phyloP scores from a whole-genome alignment of 1,284 basidiomycete genomes.

The Pseudomicrostroma phylloplanum region DNA sequence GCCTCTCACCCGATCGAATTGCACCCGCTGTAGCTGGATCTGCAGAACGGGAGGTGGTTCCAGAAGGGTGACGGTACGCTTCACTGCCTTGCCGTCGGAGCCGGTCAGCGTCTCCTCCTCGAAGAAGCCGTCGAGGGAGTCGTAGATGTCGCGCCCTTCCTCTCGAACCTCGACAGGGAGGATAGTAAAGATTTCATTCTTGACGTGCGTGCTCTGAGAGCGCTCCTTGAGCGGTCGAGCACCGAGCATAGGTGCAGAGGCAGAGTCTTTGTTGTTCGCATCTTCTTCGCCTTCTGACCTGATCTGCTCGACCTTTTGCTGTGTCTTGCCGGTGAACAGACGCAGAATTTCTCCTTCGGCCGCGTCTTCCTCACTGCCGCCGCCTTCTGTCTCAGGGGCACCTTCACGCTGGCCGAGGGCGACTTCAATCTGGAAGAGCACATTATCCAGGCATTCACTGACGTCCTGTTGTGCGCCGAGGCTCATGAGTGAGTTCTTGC shows the following conservation, averaged over 20 bases:
- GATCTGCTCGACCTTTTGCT: background rate
- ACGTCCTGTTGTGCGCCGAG: slow-evolving; percentile 94
- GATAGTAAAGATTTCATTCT: slow-evolving; percentile 86
- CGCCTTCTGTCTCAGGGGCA: slow-evolving; percentile 27
- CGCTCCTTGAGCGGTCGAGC: slow-evolving; percentile 26
- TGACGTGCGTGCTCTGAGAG: slow-evolving; percentile 60
- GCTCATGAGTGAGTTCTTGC: slow-evolving; percentile 35
- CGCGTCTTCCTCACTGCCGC: background rate
- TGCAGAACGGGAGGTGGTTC: slow-evolving; percentile 84
- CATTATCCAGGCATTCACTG: slow-evolving; percentile 97
- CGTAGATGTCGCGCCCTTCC: slow-evolving; percentile 83
- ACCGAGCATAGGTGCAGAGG: background rate
- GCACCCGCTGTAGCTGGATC: slow-evolving; percentile 89
- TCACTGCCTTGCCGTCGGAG: slow-evolving; percentile 61
- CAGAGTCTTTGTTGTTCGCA: background rate
- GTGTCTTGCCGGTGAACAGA: slow-evolving; percentile 4
- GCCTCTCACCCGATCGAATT: slow-evolving; percentile 84
- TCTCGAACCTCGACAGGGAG: slow-evolving; percentile 80
- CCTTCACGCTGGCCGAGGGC: slow-evolving; percentile 61
- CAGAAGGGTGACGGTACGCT: slow-evolving; percentile 79
- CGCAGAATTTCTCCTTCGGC: background rate
- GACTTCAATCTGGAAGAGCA: slow-evolving; percentile 95
- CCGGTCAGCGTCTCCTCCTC: slow-evolving; percentile 70
- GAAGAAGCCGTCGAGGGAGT: slow-evolving; percentile 86
- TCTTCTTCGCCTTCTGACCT: slow-evolving; percentile 6